Conservation (phyloP, 176 grass and related monocot genomes). For the Triticum turgidum region DNA sequence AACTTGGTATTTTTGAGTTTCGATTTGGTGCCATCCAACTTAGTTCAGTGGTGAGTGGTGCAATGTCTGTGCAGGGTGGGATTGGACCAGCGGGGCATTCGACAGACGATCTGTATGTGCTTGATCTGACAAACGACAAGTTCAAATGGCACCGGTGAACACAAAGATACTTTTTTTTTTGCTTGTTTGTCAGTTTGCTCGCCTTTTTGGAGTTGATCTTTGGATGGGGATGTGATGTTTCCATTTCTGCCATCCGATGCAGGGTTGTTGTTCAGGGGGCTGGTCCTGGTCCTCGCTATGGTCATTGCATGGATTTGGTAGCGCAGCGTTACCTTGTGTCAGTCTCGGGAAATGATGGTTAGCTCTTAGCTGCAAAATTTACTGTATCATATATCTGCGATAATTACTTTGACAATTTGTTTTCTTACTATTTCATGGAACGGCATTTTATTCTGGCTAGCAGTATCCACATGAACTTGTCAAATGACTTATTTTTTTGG, state of each 20-base stretch:
- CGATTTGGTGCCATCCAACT: background rate
- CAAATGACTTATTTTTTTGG: constrained; percentile 7
- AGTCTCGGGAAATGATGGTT: constrained; percentile 94
- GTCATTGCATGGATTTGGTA: constrained; percentile 97
- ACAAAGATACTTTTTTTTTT: background rate
- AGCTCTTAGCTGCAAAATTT: constrained; percentile 24
- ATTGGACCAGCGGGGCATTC: constrained; percentile 97
- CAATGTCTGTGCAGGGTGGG: constrained; percentile 58
- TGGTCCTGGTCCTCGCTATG: constrained; percentile 94
- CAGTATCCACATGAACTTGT: background rate
- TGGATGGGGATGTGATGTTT: constrained; percentile 27
- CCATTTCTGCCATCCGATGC: constrained; percentile 5
- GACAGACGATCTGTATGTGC: constrained; percentile 93
- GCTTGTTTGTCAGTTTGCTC: background rate
- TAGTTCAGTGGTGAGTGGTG: constrained; percentile 22
- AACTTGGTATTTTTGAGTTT: constrained; percentile 14
- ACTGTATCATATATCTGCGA: background rate
- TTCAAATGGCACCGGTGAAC: constrained; percentile 98
- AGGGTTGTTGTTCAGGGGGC: constrained; percentile 94
- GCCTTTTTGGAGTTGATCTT: constrained; percentile 22
- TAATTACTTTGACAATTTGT: background rate
- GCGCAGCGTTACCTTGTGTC: constrained; percentile 90
- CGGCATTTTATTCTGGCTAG: background rate
- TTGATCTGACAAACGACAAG: constrained; percentile 98
- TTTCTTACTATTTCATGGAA: constrained; percentile 22